Conservation (phyloP, 208 protist species). For the Vickermania spadyakhi region DNA sequence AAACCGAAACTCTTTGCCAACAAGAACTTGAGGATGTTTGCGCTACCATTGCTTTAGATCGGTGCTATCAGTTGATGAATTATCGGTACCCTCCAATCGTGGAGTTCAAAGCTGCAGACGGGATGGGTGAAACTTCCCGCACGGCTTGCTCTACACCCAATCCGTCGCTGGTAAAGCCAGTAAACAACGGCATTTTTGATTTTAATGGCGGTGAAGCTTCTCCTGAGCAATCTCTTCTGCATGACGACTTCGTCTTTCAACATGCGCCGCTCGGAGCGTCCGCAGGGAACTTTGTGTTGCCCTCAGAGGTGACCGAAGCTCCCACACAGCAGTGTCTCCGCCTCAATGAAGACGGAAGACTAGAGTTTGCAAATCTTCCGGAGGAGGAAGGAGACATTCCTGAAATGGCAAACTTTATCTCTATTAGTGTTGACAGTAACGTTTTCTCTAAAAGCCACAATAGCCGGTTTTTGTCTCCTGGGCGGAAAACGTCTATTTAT, state of each 20-base stretch:
- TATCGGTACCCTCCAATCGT: constrained; percentile 10
- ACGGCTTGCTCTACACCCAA: neutral
- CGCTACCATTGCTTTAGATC: constrained; percentile 54
- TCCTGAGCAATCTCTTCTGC: constrained; percentile 49
- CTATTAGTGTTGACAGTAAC: constrained; percentile 24
- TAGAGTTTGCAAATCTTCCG: constrained; percentile 54
- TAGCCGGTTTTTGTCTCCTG: constrained; percentile 27
- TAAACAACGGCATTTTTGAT: constrained; percentile 23
- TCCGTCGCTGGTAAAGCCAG: constrained; percentile 2
- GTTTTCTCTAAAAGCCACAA: constrained; percentile 14
- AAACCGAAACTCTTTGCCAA: constrained; percentile 61
- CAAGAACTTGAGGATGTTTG: constrained; percentile 66
- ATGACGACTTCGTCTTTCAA: constrained; percentile 75
- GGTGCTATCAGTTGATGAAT: constrained; percentile 49
- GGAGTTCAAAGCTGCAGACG: constrained; percentile 5
- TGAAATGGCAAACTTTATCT: constrained; percentile 18
- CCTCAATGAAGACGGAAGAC: constrained; percentile 71
- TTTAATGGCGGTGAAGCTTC: constrained; percentile 24
- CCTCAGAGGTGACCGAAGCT: constrained; percentile 22
- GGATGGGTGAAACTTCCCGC: constrained; percentile 17
- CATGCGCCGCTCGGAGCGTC: constrained; percentile 44
- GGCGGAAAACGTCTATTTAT: constrained; percentile 25
- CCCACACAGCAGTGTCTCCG: constrained; percentile 65
- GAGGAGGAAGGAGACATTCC: constrained; percentile 51
- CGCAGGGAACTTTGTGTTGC: constrained; percentile 72